Conservation (phyloP, 2,329 filamentous ascomycete species). For the Penicillium verrucosum region DNA sequence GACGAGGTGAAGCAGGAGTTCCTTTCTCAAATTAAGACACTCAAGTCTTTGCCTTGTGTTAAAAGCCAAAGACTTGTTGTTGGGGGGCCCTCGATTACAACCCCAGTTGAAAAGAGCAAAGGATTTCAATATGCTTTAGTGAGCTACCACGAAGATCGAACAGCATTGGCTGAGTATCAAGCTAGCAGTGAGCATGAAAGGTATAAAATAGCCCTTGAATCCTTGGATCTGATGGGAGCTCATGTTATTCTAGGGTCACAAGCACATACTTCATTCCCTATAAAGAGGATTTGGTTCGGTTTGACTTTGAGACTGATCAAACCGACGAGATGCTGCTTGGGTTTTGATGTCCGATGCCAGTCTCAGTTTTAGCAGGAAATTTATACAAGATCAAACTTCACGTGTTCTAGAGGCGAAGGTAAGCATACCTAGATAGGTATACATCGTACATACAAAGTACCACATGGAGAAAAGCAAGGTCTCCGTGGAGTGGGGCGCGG, state of each 20-base stretch:
- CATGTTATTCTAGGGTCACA: slow-evolving; percentile 44
- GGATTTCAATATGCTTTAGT: slow-evolving; percentile 52
- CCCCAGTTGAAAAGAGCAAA: slow-evolving; percentile 53
- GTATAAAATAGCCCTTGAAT: slow-evolving; percentile 26
- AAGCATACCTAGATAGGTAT: too few relatives aligned
- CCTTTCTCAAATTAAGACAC: slow-evolving; percentile 46
- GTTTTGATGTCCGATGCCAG: slow-evolving; percentile 1
- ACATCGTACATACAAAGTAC: not conserved
- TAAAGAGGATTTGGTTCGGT: slow-evolving; percentile 52
- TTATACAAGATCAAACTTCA: not conserved
- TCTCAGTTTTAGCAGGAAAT: not conserved
- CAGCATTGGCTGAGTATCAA: slow-evolving; percentile 52
- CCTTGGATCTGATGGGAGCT: fast-evolving
- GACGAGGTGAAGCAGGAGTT: slow-evolving; percentile 47
- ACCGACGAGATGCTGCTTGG: slow-evolving; percentile 33
- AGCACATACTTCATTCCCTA: slow-evolving; percentile 52
- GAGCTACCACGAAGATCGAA: slow-evolving; percentile 49
- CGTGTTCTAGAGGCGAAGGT: not conserved
- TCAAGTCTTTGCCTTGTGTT: slow-evolving; percentile 51
- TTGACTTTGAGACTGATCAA: slow-evolving; percentile 50
- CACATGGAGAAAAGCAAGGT: not conserved
- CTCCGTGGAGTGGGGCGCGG: not conserved
- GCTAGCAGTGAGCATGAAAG: slow-evolving; percentile 52
- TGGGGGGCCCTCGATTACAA: slow-evolving; percentile 53
- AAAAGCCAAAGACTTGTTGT: slow-evolving; percentile 50